These are phyloP conservation scores for Triticum aestivum DNA, from an alignment of 176 grass and related monocot species.

Conservation along the genomic window DNA sequence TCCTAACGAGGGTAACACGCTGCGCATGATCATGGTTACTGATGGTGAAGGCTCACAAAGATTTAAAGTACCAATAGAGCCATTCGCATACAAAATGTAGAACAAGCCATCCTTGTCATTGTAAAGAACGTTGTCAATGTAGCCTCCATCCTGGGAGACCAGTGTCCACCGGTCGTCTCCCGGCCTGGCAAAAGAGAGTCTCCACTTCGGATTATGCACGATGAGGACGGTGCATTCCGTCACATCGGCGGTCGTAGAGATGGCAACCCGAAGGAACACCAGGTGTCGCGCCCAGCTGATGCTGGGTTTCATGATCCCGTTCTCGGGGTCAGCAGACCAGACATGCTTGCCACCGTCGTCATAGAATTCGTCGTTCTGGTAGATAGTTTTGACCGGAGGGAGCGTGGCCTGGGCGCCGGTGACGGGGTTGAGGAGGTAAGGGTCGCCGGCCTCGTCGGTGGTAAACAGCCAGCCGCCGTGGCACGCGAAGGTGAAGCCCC, in stretches of 20 bases:
- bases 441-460: background rate
- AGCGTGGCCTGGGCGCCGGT: background rate
- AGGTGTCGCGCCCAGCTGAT: no score
- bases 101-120: background rate
- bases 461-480: background rate
- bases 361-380: background rate
- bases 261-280: no score
- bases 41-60: no score
- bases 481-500: background rate
- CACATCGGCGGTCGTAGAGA: no score
- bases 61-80: background rate
- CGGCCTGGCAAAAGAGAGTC: background rate
- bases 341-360: background rate
- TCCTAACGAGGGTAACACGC: rapidly evolving
- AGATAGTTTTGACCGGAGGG: background rate
- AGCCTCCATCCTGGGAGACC: rapidly evolving
- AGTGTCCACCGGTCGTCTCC: background rate
- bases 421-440: background rate
- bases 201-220: no score
- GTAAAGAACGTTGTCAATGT: background rate
- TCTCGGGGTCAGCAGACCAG: background rate
- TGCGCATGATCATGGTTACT: no score
- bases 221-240: background rate
- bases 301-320: no score
- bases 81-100: background rate